Evolutionary conservation across 805 yeast genomes (phyloP), one percentile per base, ranked within the genome.

Genomic region (Debaryomyces hansenii): DNA sequence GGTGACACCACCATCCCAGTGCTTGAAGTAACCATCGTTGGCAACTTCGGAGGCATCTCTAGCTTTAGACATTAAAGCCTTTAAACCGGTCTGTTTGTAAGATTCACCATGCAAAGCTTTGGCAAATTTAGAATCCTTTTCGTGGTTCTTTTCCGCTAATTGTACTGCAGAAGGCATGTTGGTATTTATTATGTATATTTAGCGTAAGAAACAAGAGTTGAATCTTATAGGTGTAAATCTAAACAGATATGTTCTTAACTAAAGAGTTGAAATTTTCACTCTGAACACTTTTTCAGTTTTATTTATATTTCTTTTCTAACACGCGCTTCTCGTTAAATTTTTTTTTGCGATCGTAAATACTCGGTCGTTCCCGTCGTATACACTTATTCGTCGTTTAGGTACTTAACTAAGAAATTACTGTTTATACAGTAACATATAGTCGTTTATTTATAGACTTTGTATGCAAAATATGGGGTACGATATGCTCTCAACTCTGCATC

Each of bases 1-100:
- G 56, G 83, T 83, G 18, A 88, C 84, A 66, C 87, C 87, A 61
- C 96, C 96, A 64, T 92, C 96, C 98, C 98, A 92, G 74, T 90
- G 96, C 75, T 89, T 88, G 80, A 94, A 86, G 71, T 94, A 92
- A 48, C 94, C 96, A 54, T 82, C 85, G 54, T 83, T 83, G 44
- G 97, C 97, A 42, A 85, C 87, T 54, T 80, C 79, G 61, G 88
- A 88, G 20, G 77, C 97, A 40, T 77, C 77, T 55, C 82, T 81
- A 70, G 90, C 79, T 75, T 94, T 94, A 56, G 83, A 68, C 47
- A 89, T 63, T 57, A 90, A 77, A 28, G 97, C 96, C 31, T 79
- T 63, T 53, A 90, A 72, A 39, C 98, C 98, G 33, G 83, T 72
- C 57, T 77, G 79, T 47, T 79, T 64, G 57, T 80, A 84, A 37